Evolutionary conservation across 495 filamentous ascomycete species (phyloP), one percentile per base, ranked within the genome.

Genomic region (Aspergillus sclerotioniger): DNA sequence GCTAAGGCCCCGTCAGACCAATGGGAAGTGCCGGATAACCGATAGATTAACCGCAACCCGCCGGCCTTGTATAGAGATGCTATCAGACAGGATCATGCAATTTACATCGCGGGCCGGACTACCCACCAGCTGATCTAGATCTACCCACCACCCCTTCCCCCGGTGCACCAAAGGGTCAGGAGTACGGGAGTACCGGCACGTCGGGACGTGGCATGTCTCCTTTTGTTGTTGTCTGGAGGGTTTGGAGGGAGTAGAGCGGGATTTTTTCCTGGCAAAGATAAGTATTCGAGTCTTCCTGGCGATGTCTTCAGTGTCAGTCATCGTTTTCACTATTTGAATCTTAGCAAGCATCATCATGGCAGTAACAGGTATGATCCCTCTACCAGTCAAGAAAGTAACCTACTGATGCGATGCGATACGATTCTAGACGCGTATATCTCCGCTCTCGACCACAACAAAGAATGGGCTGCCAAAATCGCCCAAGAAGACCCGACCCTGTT

Each of bases 401-500:
- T n/a, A n/a, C n/a, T n/a, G n/a, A n/a, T n/a, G n/a, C n/a, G n/a
- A n/a, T n/a, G n/a, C n/a, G n/a, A n/a, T n/a, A n/a, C n/a, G n/a
- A n/a, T n/a, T n/a, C n/a, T 49, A 73, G 73, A 74, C 61, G 67
- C 66, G 46, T 74, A 67, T 59, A 60, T 62, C 51, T 37, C 67
- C 21, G 71, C 67, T 37, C 59, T 77, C 56, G 51, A 59, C 59
- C 61, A 63, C 50, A 93, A 92, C 79, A 85, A 86, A 65, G 78
- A 84, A 62, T 93, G 86, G 88, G 84, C 85, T 13, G 79, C 80
- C 53, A 82, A 86, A 65, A 87, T 85, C 55, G 71, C 80, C 43
- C 76, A 83, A 48, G 75, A 85, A 55, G 81, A 92, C 55, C 87
- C 91, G 6, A 74, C 85, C 13, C 86, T 91, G 75, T 90, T 95